These are phyloP conservation scores for Cadophora sp. DNA, from an alignment of 2,329 filamentous ascomycete species.

Conservation along the genomic window DNA sequence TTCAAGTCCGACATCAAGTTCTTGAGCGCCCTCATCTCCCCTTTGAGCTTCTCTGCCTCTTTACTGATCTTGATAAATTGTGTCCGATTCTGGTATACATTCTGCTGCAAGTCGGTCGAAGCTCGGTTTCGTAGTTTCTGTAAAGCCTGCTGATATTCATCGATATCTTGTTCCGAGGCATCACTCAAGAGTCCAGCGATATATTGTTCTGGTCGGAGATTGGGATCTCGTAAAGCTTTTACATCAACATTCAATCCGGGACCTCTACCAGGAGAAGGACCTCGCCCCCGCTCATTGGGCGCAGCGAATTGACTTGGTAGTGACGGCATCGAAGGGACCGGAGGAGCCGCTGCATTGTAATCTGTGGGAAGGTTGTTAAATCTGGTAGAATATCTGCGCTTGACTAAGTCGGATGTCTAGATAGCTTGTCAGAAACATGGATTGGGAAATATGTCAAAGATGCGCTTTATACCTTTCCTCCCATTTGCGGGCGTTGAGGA, in stretches of 20 bases:
- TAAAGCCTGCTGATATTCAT: constrained; percentile 42
- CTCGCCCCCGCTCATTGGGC: constrained; percentile 35
- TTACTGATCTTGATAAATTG: constrained; percentile 99
- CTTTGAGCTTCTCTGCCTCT: constrained; percentile 96
- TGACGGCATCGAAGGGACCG: constrained; percentile 76
- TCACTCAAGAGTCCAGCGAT: constrained; percentile 50
- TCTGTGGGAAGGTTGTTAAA: constrained; percentile 80
- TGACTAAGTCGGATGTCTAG: constrained; percentile 81
- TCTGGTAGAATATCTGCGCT: constrained; percentile 90
- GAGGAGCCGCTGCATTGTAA: constrained; percentile 69
- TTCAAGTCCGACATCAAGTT: constrained; percentile 94
- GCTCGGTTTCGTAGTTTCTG: constrained; percentile 42
- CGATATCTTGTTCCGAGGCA: constrained; percentile 44
- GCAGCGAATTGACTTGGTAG: constrained; percentile 58
- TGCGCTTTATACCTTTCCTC: constrained; percentile 58
- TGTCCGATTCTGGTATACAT: constrained; percentile 94
- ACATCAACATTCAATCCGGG: constrained; percentile 74
- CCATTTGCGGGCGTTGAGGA: constrained; percentile 57
- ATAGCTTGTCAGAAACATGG: constrained; percentile 16
- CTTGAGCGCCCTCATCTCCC: constrained; percentile 89
- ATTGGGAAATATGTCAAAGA: not conserved
- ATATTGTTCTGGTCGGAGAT: constrained; percentile 81
- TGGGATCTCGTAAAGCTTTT: constrained; percentile 80
- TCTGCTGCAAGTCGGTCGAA: constrained; percentile 82
- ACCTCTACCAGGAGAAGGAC: constrained; percentile 44